These are phyloP conservation scores for Fonsecaea erecta DNA, from an alignment of 2,329 filamentous ascomycete species.

Conservation along the genomic window DNA sequence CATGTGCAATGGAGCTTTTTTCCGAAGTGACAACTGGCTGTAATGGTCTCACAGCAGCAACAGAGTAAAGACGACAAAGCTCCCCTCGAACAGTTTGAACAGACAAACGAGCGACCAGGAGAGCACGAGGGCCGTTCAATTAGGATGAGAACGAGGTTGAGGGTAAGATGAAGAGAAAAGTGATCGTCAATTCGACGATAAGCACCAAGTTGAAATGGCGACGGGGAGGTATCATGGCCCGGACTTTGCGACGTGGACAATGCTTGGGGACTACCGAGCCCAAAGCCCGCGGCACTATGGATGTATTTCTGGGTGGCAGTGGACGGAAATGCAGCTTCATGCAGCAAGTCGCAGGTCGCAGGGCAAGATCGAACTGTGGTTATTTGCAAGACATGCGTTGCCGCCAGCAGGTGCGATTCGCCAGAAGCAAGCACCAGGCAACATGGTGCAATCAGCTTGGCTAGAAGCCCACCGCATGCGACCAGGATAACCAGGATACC, in stretches of 20 bases:
- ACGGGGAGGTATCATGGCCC: constrained; percentile 22
- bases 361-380: constrained; percentile 1
- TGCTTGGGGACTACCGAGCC: not conserved
- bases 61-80: not conserved
- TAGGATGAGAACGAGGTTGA: not conserved
- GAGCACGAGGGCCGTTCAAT: constrained; percentile 2
- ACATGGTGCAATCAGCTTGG: constrained; percentile 4
- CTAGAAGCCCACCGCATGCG: not conserved
- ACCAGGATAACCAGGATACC: not conserved
- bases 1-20: constrained; percentile 32
- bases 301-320: constrained; percentile 6
- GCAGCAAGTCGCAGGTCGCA: not conserved
- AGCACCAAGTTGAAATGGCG: constrained; percentile 13
- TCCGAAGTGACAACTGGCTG: constrained; percentile 13
- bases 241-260: constrained; percentile 1
- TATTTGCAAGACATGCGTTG: constrained; percentile 16
- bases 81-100: not conserved
- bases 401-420: constrained; percentile 19
- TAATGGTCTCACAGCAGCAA: constrained; percentile 13
- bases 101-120: constrained; percentile 27
- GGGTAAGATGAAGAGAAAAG: constrained; percentile 1
- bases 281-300: not conserved
- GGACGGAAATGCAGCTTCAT: constrained; percentile 7
- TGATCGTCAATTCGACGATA: constrained; percentile 3
- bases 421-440: constrained; percentile 5